Evolutionary conservation across 108 stramenopile genomes (phyloP).

Genomic region (Nitzschia sp.): DNA sequence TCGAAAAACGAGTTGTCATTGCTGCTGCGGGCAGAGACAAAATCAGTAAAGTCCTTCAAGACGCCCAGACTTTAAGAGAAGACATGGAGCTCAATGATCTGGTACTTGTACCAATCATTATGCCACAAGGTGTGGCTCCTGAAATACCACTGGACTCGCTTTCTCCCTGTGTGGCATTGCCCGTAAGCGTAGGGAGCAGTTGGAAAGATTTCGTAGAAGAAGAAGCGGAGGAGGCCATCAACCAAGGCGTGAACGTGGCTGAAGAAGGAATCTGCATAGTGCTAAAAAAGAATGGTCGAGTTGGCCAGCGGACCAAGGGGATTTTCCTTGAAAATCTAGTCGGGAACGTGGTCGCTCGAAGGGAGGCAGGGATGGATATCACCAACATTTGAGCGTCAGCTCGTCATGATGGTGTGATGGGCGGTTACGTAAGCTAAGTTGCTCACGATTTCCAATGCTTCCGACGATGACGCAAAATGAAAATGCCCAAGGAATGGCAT

Average conservation of each 20-base stretch:
- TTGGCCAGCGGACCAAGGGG: conserved; percentile 40
- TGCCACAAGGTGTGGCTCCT: conserved; percentile 21
- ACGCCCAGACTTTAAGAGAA: conserved; percentile 13
- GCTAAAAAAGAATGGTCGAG: conserved; percentile 48
- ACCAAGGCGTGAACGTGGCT: conserved; percentile 41
- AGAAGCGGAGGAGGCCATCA: conserved; percentile 25
- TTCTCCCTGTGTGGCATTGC: conserved; percentile 19
- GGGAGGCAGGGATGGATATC: conserved; percentile 41
- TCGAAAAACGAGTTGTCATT: conserved; percentile 51
- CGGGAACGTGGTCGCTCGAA: conserved; percentile 35
- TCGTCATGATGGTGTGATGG: no score
- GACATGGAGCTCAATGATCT: conserved; percentile 31
- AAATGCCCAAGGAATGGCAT: no score
- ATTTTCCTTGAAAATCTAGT: conserved; percentile 32
- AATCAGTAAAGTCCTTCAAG: conserved; percentile 31
- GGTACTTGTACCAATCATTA: conserved; percentile 34
- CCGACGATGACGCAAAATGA: no score
- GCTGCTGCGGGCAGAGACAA: conserved; percentile 33
- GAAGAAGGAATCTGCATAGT: conserved; percentile 37
- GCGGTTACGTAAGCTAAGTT: no score
- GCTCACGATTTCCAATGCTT: no score
- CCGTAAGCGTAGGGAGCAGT: conserved; percentile 10
- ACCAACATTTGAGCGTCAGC: conserved; percentile 43
- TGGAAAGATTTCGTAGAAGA: conserved; percentile 35
- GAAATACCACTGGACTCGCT: conserved; percentile 6